phyloP scores from a whole-genome alignment of 305 asterid species.

The Solanum chacoense region DNA sequence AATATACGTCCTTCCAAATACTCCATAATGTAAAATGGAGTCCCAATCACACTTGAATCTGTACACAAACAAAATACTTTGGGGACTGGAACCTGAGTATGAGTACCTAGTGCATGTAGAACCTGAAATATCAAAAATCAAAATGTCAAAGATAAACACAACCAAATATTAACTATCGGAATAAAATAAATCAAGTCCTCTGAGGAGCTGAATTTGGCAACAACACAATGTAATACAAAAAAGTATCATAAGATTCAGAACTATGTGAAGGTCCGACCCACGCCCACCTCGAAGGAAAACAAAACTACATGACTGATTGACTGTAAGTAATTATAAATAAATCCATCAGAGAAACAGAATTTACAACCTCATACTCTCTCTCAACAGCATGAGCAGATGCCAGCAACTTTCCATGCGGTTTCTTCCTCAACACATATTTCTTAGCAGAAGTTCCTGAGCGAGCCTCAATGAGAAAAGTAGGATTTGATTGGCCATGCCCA shows the following conservation, averaged over 20 bases:
- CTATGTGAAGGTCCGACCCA: neutral
- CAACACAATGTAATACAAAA: neutral
- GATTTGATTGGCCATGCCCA: slow-evolving; percentile 99
- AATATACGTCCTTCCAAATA: slow-evolving; percentile 85
- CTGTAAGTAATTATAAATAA: neutral
- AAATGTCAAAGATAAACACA: neutral
- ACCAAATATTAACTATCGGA: neutral
- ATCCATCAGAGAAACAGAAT: neutral
- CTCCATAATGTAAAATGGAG: slow-evolving; percentile 97
- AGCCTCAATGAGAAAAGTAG: slow-evolving; percentile 84
- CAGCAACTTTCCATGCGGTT: slow-evolving; percentile 79
- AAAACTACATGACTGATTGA: neutral
- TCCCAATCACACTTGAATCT: slow-evolving; percentile 76
- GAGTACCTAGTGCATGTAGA: slow-evolving; percentile 67
- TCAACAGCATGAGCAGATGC: slow-evolving; percentile 93
- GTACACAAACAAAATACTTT: slow-evolving; percentile 80
- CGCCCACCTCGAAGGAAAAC: neutral
- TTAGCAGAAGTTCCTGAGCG: slow-evolving; percentile 38
- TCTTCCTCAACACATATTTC: slow-evolving; percentile 80
- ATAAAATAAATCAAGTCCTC: neutral
- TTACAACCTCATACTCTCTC: slow-evolving; percentile 77
- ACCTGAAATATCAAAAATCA: slow-evolving; percentile 44
- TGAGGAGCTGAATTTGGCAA: neutral
- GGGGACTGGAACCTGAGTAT: slow-evolving; percentile 78
- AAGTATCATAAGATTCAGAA: neutral